Evolutionary conservation across 2,329 filamentous ascomycete species (phyloP).

Genomic region (Cercospora sp.): DNA sequence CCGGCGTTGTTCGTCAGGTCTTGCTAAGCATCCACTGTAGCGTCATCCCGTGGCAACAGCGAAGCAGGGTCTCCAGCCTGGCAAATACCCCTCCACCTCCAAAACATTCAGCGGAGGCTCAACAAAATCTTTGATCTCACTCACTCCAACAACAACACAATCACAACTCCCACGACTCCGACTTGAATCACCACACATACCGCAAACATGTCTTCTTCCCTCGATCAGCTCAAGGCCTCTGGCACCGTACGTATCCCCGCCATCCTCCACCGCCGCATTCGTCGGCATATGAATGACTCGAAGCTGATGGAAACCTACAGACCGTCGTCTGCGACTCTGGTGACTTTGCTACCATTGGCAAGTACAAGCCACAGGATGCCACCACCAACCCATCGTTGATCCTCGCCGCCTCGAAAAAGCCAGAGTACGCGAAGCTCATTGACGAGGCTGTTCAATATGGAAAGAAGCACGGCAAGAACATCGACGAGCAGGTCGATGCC

Average conservation of each 20-base stretch:
- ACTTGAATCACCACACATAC: conserved; percentile 1
- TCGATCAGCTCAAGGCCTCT: conserved; percentile 94
- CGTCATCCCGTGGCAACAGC: conserved; percentile 5
- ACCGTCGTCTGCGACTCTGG: conserved; percentile 97
- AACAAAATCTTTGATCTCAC: conserved; percentile 8
- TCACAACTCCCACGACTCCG: neutral
- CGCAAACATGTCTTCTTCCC: conserved; percentile 73
- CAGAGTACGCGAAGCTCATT: conserved; percentile 34
- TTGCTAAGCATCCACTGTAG: conserved; percentile 7
- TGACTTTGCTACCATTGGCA: conserved; percentile 82
- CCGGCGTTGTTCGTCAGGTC: conserved; percentile 4
- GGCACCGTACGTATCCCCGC: conserved; percentile 75
- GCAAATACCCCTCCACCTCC: neutral
- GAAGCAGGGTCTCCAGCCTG: neutral
- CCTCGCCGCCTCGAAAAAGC: conserved; percentile 84
- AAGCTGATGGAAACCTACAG: conserved; percentile 48
- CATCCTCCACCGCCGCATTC: neutral
- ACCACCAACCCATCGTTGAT: conserved; percentile 99
- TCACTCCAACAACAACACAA: conserved; percentile 5
- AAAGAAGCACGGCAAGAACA: conserved; percentile 67
- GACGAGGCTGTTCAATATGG: conserved; percentile 65
- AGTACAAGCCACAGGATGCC: conserved; percentile 99
- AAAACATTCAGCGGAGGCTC: conserved; percentile 3
- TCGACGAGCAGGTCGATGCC: conserved; percentile 83
- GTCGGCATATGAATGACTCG: conserved; percentile 26